Base-by-base conservation (phyloP, 306 rosid species). In the Luffa acutangula region DNA sequence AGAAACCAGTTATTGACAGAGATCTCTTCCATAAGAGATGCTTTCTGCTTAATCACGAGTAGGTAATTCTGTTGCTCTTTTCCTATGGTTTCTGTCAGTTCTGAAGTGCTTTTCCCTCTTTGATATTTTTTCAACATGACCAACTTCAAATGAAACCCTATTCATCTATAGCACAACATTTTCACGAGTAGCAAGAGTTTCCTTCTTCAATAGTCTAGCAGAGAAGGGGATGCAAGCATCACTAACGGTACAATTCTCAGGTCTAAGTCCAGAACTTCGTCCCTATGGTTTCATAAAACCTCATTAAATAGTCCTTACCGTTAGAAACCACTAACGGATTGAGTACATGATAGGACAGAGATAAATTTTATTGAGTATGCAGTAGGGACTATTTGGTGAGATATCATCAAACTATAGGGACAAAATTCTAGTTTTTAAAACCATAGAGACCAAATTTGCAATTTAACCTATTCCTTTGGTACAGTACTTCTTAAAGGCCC, bases 401-500 rank as follows among this genome's bases (percentile, higher is more conserved):
- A 25, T 25, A 0, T 25, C 31, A 25, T 25, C 31, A 25, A 25
- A 25, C 31, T 25, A 25, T 25, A 25, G 31, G 31, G 31, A 25
- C 31, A 1, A 25, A 25, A 25, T 25, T 25, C 31, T 25, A 25
- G 31, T 25, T 25, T 25, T 25, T 25, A 25, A 25, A 25, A 25
- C 31, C 31, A 25, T 25, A 25, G 31, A 25, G 31, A 25, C 31
- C 31, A 25, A 25, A 25, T 25, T 25, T 25, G 31, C 31, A 25
- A 25, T 25, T 25, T 25, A 25, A 25, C 31, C 31, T 1, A 18
- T 36, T 21, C 41, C 33, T 78, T 83, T n/a, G 4, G n/a, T 90
- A 89, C 97, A 94, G 98, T 94, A 88, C 75, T 92, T 79, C 89
- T 83, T 92, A 37, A 94, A 91, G 89, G 98, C 98, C 21, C 93